Base-by-base conservation (phyloP, 768 basidiomycete species). In the Lentinula aciculospora region DNA sequence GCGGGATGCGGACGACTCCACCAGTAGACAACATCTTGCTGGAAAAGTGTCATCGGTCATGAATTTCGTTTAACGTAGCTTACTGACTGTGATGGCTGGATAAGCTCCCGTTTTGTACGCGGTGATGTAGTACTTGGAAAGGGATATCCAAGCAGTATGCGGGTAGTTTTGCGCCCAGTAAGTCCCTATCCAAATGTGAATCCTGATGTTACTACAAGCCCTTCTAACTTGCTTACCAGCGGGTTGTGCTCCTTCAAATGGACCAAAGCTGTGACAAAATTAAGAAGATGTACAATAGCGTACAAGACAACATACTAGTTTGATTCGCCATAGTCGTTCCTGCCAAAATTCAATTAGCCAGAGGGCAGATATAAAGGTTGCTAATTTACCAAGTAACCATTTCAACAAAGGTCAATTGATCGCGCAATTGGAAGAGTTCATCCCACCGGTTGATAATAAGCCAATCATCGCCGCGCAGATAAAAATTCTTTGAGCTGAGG, bases 261-360 rank as follows among this genome's bases (percentile, higher is more conserved):
- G 84, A 10, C 86, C 85, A 64, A 76, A 75, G 71, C 79, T 81
- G 56, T 10, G 28, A 40, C 31, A 28, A 25, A 53, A 19, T 58
- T 7, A 17, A 31, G 6, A 12, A 46, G 15, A 2, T n/a, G 27
- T 31, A 34, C 32, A 25, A 25, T 10, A 31, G n/a, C 9, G n/a
- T 2, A 32, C 17, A 19, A 10, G n/a, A 23, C 23, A 17, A 63
- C 74, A 49, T 63, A 80, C 78, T 92, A 89, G 64, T 85, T 81
- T 0, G 86, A 86, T 72, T 92, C 89, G 62, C 88, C 88, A 61
- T 77, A 90, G 66, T 90, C 86, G 70, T 92, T 92, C 78, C 80
- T 81, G 44, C 7, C 25, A 44, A 46, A 27, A 27, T 34, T 46
- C 44, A 29, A 37, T 49, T 32, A 56, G 31, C 25, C 1, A 46